A percentile compares a stretch with the other conserved stretches of the same genome.
Conservation (phyloP, 345 rosid genomes). For the Kernera saxatilis region DNA sequence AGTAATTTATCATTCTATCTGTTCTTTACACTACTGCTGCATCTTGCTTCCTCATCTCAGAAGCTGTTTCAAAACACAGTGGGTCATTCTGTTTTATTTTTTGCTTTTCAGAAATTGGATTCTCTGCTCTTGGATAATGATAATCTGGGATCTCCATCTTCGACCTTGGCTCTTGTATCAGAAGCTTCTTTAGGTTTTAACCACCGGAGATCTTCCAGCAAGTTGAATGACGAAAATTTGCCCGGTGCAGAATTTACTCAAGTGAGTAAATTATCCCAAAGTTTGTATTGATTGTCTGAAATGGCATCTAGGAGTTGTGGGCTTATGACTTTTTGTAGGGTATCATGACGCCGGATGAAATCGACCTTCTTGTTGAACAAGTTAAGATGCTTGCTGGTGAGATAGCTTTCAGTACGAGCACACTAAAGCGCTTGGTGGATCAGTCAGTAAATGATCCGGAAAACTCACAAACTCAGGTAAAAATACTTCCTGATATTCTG, state of each 20-base stretch:
- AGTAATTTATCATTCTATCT: background rate
- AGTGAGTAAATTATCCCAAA: constrained; percentile 33
- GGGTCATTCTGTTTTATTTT: constrained; percentile 5
- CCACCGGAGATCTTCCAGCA: constrained; percentile 72
- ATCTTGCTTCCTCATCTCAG: background rate
- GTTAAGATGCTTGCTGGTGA: constrained; percentile 99
- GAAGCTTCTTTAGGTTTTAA: constrained; percentile 53
- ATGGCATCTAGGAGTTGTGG: constrained; percentile 14
- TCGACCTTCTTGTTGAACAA: constrained; percentile 96
- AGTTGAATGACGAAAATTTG: constrained; percentile 72
- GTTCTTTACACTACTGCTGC: background rate
- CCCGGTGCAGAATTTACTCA: constrained; percentile 70
- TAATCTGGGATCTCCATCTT: constrained; percentile 46
- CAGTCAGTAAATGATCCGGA: constrained; percentile 89
- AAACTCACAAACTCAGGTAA: constrained; percentile 71
- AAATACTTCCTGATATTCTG: background rate
- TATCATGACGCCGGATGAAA: constrained; percentile 79
- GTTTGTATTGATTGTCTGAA: background rate
- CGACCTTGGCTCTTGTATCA: constrained; percentile 40
- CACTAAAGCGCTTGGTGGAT: constrained; percentile 89
- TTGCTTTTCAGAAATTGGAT: constrained; percentile 52
- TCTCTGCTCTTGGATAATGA: constrained; percentile 56
- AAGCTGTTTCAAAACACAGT: background rate
- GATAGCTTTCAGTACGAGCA: constrained; percentile 88
- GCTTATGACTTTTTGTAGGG: constrained; percentile 41